These are phyloP conservation scores for Colletotrichum euphorbiae DNA, from an alignment of 2,329 filamentous ascomycete genomes.

Conservation along the genomic window DNA sequence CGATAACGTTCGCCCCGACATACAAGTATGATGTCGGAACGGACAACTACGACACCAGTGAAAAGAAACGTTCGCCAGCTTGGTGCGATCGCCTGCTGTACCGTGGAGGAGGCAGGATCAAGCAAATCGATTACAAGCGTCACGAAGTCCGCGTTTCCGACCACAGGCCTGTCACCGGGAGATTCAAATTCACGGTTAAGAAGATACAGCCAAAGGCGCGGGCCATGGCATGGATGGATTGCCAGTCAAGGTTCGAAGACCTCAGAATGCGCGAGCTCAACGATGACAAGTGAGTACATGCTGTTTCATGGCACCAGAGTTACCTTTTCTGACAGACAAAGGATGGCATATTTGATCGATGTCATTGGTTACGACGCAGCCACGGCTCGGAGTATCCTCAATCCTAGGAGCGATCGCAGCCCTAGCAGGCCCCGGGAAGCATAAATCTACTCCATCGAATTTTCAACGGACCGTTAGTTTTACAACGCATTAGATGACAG, in stretches of 20 bases:
- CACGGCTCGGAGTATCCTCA: slow-evolving; percentile 37
- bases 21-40: slow-evolving; percentile 99
- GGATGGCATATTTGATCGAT: slow-evolving; percentile 38
- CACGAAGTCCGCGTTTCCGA: slow-evolving; percentile 94
- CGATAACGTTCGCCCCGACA: slow-evolving; percentile 92
- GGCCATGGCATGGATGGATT: slow-evolving; percentile 75
- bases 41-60: slow-evolving; percentile 91
- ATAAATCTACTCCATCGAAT: background rate
- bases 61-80: slow-evolving; percentile 92
- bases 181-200: slow-evolving; percentile 87
- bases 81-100: slow-evolving; percentile 98
- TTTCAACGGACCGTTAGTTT: background rate
- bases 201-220: slow-evolving; percentile 77
- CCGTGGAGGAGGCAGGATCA: slow-evolving; percentile 81
- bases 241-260: slow-evolving; percentile 79
- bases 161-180: slow-evolving; percentile 90
- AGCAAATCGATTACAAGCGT: slow-evolving; percentile 87
- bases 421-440: slow-evolving; percentile 19
- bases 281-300: slow-evolving; percentile 78
- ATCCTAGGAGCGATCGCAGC: slow-evolving; percentile 31
- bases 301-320: background rate
- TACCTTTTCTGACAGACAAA: slow-evolving; percentile 14
- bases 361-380: slow-evolving; percentile 41
- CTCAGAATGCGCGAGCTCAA: slow-evolving; percentile 75
- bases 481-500: slow-evolving; percentile 16